A percentile compares a stretch with the other conserved stretches of the same genome.
Conservation (phyloP, 2,329 filamentous ascomycete species). For the Fonsecaea pugnacius region DNA sequence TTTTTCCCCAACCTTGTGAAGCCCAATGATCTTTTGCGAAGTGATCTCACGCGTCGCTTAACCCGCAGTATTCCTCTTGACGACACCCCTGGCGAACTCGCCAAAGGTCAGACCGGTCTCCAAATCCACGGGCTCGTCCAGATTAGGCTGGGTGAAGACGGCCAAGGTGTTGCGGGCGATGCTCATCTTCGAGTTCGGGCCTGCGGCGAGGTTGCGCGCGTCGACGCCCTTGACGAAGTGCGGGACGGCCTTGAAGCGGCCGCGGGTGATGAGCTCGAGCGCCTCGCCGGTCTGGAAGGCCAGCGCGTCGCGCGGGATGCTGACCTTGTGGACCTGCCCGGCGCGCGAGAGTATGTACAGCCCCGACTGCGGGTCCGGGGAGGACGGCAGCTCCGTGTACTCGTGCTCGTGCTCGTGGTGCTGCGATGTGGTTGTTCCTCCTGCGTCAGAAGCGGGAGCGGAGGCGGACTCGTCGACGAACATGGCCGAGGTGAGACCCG, state of each 20-base stretch:
- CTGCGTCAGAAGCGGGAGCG: neutral
- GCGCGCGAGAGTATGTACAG: conserved; percentile 91
- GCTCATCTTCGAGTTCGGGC: conserved; percentile 20
- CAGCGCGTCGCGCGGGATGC: conserved; percentile 86
- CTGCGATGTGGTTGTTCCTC: no score
- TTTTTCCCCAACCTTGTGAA: neutral
- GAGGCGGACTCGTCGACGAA: conserved; percentile 76
- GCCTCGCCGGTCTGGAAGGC: conserved; percentile 96
- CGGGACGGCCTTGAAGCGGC: conserved; percentile 89
- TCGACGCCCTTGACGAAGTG: conserved; percentile 87
- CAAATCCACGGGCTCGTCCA: conserved; percentile 72
- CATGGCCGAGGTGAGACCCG: conserved; percentile 92
- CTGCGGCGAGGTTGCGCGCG: conserved; percentile 40
- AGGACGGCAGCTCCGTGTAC: conserved; percentile 66
- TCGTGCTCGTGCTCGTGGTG: neutral
- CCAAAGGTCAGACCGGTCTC: conserved; percentile 74
- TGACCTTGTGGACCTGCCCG: conserved; percentile 83
- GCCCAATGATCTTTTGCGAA: neutral
- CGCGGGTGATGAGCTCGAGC: conserved; percentile 86
- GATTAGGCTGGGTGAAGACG: conserved; percentile 95
- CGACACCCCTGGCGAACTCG: conserved; percentile 77
- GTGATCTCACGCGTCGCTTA: neutral
- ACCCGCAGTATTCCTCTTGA: conserved; percentile 70
- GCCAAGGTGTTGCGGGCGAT: conserved; percentile 86
- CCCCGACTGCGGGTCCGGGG: conserved; percentile 82